phyloP scores from a whole-genome alignment of 208 protist genomes.

The Wallacemonas collosoma region DNA sequence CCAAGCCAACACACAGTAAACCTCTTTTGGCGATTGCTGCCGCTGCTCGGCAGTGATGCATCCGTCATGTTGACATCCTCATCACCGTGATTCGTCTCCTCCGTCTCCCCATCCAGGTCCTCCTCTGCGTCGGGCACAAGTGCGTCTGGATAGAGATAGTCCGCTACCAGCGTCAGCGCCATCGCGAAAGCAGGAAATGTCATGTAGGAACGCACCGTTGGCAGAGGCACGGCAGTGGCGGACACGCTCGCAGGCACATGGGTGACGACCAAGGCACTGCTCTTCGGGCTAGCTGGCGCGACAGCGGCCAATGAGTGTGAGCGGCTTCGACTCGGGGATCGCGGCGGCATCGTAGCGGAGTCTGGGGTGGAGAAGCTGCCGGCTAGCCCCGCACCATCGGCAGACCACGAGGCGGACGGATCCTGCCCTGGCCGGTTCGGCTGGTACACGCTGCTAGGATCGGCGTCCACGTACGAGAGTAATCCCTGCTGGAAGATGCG shows the following conservation, averaged over 20 bases:
- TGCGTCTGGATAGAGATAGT: constrained; percentile 49
- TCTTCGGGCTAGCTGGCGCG: too few relatives aligned
- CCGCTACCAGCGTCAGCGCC: constrained; percentile 61
- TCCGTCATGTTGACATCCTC: background rate
- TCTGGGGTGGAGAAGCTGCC: background rate
- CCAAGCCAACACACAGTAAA: constrained; percentile 39
- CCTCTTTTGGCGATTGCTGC: background rate
- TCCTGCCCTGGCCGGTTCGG: too few relatives aligned
- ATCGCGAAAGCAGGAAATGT: constrained; percentile 71
- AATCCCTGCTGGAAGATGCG: constrained; percentile 56
- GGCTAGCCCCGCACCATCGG: too few relatives aligned
- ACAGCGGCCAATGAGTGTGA: too few relatives aligned
- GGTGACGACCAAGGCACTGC: too few relatives aligned
- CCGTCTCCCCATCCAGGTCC: background rate
- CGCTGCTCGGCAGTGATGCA: background rate
- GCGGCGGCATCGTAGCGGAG: background rate
- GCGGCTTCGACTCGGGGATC: background rate
- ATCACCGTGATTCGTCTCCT: background rate
- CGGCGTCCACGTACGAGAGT: constrained; percentile 18
- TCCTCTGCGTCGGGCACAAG: background rate
- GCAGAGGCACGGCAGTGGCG: constrained; percentile 20
- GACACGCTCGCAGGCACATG: background rate
- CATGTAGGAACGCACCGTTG: constrained; percentile 51
- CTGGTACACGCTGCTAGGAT: background rate
- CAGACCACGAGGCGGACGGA: too few relatives aligned